Evolutionary conservation across 768 basidiomycete species (phyloP).

Genomic region (Pulveroboletus frians): DNA sequence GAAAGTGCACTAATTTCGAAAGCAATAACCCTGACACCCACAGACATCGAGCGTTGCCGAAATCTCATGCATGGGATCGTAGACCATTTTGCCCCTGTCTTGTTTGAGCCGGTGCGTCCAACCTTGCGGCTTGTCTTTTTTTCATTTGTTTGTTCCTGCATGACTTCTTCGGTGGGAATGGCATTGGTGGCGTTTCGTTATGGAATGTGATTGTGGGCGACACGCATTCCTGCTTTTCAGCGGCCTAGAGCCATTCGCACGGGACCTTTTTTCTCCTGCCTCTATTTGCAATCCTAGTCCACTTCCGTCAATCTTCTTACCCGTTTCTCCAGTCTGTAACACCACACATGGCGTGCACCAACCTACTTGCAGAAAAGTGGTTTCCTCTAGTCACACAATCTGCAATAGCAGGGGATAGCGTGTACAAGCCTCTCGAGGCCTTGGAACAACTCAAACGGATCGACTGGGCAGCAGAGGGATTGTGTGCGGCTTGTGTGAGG

Average conservation of each 20-base stretch:
- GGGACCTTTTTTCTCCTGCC: background rate
- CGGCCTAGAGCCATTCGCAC: background rate
- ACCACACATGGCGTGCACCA: conserved; percentile 71
- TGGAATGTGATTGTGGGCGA: background rate
- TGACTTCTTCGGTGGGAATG: background rate
- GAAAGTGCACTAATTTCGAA: background rate
- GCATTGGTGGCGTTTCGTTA: background rate
- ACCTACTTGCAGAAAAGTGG: conserved; percentile 68
- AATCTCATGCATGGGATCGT: conserved; percentile 53
- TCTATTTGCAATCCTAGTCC: background rate
- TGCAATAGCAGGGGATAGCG: conserved; percentile 55
- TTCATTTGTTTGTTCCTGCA: background rate
- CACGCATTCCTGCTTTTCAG: background rate
- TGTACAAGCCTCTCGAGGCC: conserved; percentile 69
- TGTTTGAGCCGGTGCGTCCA: conserved; percentile 55
- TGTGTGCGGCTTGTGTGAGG: conserved; percentile 53
- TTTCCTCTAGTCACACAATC: conserved; percentile 65
- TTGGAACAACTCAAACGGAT: conserved; percentile 53
- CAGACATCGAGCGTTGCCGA: conserved; percentile 37
- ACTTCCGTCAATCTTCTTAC: background rate
- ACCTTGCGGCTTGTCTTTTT: background rate
- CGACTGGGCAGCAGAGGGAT: conserved; percentile 53
- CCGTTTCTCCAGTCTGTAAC: conserved; percentile 39
- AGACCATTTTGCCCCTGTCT: conserved; percentile 61
- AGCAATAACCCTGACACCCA: conserved; percentile 26